A percentile compares a stretch with the other conserved stretches of the same genome.
phyloP scores from a whole-genome alignment of 2,329 filamentous ascomycete genomes.

The Sporothrix variecibatus region DNA sequence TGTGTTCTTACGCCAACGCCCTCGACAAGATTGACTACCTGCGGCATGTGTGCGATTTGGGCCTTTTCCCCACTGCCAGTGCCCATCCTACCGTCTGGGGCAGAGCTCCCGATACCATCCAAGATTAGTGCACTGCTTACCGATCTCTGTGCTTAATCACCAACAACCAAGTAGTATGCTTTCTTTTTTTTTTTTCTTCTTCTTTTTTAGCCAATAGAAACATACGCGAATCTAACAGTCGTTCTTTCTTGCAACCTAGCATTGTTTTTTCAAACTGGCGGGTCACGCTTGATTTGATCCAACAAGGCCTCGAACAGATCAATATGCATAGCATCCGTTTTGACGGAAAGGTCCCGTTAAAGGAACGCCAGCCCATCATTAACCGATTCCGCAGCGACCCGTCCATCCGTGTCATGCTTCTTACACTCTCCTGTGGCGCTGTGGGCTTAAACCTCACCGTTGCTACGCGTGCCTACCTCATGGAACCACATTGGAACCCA shows the following conservation, averaged over 20 bases:
- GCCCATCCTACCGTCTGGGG: too few relatives aligned
- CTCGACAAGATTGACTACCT: neutral
- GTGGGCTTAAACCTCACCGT: neutral
- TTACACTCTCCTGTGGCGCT: neutral
- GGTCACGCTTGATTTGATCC: neutral
- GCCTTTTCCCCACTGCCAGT: too few relatives aligned
- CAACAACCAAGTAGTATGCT: too few relatives aligned
- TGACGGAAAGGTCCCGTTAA: neutral
- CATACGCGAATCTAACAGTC: too few relatives aligned
- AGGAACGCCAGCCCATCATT: neutral
- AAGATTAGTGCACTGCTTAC: too few relatives aligned
- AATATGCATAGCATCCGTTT: neutral
- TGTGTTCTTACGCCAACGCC: neutral
- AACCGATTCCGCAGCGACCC: neutral
- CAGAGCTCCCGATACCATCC: too few relatives aligned
- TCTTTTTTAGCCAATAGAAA: too few relatives aligned
- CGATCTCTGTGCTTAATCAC: too few relatives aligned
- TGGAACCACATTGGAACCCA: neutral
- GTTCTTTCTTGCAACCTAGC: too few relatives aligned
- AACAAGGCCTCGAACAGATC: neutral
- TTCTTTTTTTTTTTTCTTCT: too few relatives aligned
- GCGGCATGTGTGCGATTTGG: neutral
- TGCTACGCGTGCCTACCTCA: neutral
- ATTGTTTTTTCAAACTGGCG: neutral
- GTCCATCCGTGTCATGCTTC: neutral